phyloP scores from a whole-genome alignment of 352 stramenopile genomes.

The Globisporangium cystogenes region DNA sequence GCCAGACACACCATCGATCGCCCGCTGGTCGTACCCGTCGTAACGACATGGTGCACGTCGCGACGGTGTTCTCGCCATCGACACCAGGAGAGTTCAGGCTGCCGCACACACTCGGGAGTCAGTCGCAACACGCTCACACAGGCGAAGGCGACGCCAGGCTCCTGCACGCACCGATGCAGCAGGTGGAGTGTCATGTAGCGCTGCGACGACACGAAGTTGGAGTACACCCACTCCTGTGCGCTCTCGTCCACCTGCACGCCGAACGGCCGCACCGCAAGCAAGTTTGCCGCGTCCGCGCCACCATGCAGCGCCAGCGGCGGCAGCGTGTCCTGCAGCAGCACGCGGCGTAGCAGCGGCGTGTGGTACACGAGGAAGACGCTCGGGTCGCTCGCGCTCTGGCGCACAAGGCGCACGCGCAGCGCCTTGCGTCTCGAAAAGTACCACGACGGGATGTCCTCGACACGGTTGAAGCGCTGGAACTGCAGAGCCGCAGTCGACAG shows the following conservation, averaged over 20 bases:
- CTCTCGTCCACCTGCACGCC: slow-evolving; percentile 69
- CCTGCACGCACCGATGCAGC: slow-evolving; percentile 40
- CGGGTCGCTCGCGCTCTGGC: slow-evolving; percentile 54
- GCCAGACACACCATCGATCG: not conserved
- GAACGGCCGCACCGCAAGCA: slow-evolving; percentile 65
- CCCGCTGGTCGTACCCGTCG: slow-evolving; percentile 25
- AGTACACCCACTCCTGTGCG: slow-evolving; percentile 58
- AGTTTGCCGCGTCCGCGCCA: not conserved
- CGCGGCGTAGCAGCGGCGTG: slow-evolving; percentile 57
- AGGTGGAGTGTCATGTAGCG: slow-evolving; percentile 55
- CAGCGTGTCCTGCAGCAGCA: slow-evolving; percentile 51
- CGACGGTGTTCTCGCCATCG: slow-evolving; percentile 23
- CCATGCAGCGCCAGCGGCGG: slow-evolving; percentile 24
- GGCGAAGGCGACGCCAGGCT: not conserved
- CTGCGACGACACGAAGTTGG: slow-evolving; percentile 61
- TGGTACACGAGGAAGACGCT: slow-evolving; percentile 84
- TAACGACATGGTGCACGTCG: slow-evolving; percentile 49
- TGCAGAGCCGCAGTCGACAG: slow-evolving; percentile 6
- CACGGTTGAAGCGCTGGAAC: slow-evolving; percentile 40
- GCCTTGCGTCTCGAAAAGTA: slow-evolving; percentile 66
- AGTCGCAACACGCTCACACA: not conserved
- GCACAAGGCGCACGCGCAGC: slow-evolving; percentile 64
- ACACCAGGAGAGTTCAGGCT: slow-evolving; percentile 13
- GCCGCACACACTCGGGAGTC: not conserved
- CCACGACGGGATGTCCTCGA: slow-evolving; percentile 59